Conservation (phyloP, 1,284 basidiomycete genomes). For the Cutaneotrichosporon dermatis region DNA sequence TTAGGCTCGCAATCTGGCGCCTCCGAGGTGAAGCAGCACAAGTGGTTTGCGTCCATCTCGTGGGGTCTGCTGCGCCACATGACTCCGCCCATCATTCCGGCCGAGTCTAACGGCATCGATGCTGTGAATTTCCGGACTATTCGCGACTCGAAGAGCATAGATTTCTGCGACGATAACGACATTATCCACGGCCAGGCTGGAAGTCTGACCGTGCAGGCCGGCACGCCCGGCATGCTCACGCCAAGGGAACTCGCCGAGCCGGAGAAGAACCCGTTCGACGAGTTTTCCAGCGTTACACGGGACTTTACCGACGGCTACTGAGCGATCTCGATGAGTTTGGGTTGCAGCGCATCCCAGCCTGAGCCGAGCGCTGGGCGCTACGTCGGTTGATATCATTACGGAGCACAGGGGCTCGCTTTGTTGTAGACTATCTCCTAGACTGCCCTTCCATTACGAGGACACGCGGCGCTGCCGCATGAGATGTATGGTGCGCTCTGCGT, state of each 20-base stretch:
- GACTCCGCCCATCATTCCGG: conserved; percentile 86
- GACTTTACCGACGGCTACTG: conserved; percentile 50
- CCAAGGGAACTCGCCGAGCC: conserved; percentile 43
- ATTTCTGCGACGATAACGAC: conserved; percentile 54
- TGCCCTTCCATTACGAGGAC: neutral
- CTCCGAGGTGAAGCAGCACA: conserved; percentile 97
- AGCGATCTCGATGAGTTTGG: neutral
- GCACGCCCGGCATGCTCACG: conserved; percentile 53
- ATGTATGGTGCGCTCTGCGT: no score
- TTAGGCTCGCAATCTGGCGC: conserved; percentile 90
- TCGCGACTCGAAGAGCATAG: conserved; percentile 82
- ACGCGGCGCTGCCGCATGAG: no score
- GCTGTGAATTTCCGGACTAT: conserved; percentile 86
- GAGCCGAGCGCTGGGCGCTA: neutral
- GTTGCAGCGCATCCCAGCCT: neutral
- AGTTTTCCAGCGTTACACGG: conserved; percentile 80
- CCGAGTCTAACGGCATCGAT: conserved; percentile 74
- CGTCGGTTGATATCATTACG: neutral
- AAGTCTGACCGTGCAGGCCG: conserved; percentile 42
- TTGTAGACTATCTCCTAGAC: neutral
- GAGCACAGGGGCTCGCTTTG: neutral
- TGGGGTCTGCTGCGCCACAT: conserved; percentile 94
- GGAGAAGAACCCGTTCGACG: conserved; percentile 65
- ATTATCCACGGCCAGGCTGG: conserved; percentile 49
- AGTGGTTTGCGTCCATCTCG: conserved; percentile 94